phyloP scores from a whole-genome alignment of 768 basidiomycete genomes.

The Tricholoma matsutake region DNA sequence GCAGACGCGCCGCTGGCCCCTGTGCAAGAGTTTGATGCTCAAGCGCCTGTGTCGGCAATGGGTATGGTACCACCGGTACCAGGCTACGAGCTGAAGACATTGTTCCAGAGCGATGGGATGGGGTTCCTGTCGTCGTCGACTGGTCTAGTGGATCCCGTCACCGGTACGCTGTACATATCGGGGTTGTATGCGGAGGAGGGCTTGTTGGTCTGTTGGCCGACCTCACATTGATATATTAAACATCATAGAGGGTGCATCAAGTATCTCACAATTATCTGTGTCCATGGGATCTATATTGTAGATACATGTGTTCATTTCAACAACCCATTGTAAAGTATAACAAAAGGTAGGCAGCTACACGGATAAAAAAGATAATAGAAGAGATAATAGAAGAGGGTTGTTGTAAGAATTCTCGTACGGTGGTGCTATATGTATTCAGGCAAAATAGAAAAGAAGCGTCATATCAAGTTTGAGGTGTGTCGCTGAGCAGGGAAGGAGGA shows the following conservation, averaged over 20 bases:
- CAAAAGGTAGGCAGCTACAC: slow-evolving; percentile 8
- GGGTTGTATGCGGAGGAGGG: slow-evolving; percentile 60
- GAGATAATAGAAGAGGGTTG: neutral
- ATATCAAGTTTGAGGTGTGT: neutral
- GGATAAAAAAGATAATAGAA: slow-evolving; percentile 11
- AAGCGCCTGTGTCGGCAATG: slow-evolving; percentile 48
- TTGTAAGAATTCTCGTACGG: neutral
- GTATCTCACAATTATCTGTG: neutral
- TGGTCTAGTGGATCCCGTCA: slow-evolving; percentile 45
- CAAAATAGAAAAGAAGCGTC: neutral
- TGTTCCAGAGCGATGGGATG: slow-evolving; percentile 76
- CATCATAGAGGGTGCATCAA: neutral
- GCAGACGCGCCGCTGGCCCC: slow-evolving; percentile 1
- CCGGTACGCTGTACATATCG: slow-evolving; percentile 48
- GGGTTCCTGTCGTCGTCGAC: slow-evolving; percentile 55
- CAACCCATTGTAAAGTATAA: slow-evolving; percentile 9
- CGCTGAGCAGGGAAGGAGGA: neutral
- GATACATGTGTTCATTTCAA: slow-evolving; percentile 6
- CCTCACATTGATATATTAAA: no score
- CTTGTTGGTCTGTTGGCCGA: slow-evolving; percentile 42
- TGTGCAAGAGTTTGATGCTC: slow-evolving; percentile 32
- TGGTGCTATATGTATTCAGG: neutral
- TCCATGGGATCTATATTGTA: neutral
- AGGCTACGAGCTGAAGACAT: slow-evolving; percentile 47
- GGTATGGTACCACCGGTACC: slow-evolving; percentile 34